A percentile compares a stretch with the other conserved stretches of the same genome.
Evolutionary conservation across 2,329 filamentous ascomycete genomes (phyloP).

Genomic region (Paraconiothyrium brasiliense): DNA sequence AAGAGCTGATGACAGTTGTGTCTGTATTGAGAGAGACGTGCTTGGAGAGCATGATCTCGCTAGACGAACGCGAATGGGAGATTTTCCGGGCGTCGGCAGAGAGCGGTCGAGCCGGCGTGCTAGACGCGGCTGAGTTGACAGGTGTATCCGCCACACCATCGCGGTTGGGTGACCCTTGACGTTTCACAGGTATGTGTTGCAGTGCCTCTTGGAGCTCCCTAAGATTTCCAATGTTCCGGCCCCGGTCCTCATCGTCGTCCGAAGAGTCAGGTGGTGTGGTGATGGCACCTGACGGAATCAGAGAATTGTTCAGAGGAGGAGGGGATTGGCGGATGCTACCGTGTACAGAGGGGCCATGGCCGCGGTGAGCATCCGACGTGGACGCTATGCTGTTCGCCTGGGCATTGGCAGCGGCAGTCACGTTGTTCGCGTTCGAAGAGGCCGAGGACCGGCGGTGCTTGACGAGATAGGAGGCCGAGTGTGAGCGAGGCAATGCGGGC

Average conservation of each 20-base stretch:
- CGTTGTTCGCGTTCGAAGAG: slow-evolving; percentile 43
- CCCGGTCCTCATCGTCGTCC: slow-evolving; percentile 85
- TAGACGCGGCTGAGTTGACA: slow-evolving; percentile 29
- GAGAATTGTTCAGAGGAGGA: slow-evolving; percentile 77
- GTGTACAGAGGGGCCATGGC: slow-evolving; percentile 52
- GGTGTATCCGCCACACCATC: slow-evolving; percentile 30
- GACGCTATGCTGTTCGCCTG: slow-evolving; percentile 35
- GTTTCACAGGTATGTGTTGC: slow-evolving; percentile 76
- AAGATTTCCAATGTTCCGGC: slow-evolving; percentile 55
- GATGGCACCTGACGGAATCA: slow-evolving; percentile 84
- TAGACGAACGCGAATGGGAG: slow-evolving; percentile 68
- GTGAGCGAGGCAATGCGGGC: slow-evolving; percentile 63
- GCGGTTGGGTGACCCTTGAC: slow-evolving; percentile 65
- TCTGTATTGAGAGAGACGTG: slow-evolving; percentile 56
- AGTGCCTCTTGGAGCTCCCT: slow-evolving; percentile 83
- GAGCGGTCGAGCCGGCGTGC: slow-evolving; percentile 48
- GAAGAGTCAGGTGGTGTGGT: slow-evolving; percentile 94
- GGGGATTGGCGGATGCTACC: slow-evolving; percentile 82
- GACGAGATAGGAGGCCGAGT: slow-evolving; percentile 67
- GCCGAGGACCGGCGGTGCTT: slow-evolving; percentile 69
- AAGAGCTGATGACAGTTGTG: slow-evolving; percentile 52
- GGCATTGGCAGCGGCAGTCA: slow-evolving; percentile 39
- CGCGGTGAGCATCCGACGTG: slow-evolving; percentile 30
- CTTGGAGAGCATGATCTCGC: slow-evolving; percentile 63
- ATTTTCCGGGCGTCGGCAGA: slow-evolving; percentile 68